Evolutionary conservation across 2,329 filamentous ascomycete species (phyloP), one percentile per base, ranked within the genome.

Genomic region (Fusarium graminum): DNA sequence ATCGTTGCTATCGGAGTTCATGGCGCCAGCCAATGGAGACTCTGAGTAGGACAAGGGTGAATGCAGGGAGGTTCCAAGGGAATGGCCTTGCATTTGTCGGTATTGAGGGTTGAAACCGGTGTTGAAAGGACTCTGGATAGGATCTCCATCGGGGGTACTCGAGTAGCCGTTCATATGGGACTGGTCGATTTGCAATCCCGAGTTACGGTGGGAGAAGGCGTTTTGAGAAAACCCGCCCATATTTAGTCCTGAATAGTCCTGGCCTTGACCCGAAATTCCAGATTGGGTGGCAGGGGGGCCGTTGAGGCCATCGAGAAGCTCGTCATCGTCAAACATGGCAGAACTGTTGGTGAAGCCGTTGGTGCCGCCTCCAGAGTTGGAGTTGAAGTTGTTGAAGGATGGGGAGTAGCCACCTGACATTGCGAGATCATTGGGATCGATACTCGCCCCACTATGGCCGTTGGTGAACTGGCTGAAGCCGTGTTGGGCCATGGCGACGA

Each of bases 101-200:
- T 93, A 96, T 67, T 93, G 91, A 74, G 91, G 91, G 78, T 89
- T 90, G 81, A 94, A 95, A 74, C 86, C 89, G 70, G 91, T 87
- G 40, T 92, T 86, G 74, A 93, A 97, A 0, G 94, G 94, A 72
- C 93, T 97, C 74, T 96, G 92, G 62, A 97, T 94, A 7, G 94
- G 93, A 52, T 93, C 91, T 51, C 93, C 93, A 63, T 98, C 94
- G 5, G 94, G 94, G 3, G 94, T 97, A 76, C 92, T 92, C 19
- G 94, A 97, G 78, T 91, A 98, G 63, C 92, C 88, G 74, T 91
- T 90, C 74, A 93, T 88, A 58, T 91, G 89, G 45, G 85, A 81
- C 62, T 89, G 87, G 67, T 92, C 89, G 32, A 68, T 68, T 50
- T 67, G 63, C 38, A 67, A 40, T 43, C 65, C 65, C 12, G 65